These are phyloP conservation scores for Proliferodiscus dingleyae DNA, from an alignment of 2,329 filamentous ascomycete genomes.

Conservation along the genomic window DNA sequence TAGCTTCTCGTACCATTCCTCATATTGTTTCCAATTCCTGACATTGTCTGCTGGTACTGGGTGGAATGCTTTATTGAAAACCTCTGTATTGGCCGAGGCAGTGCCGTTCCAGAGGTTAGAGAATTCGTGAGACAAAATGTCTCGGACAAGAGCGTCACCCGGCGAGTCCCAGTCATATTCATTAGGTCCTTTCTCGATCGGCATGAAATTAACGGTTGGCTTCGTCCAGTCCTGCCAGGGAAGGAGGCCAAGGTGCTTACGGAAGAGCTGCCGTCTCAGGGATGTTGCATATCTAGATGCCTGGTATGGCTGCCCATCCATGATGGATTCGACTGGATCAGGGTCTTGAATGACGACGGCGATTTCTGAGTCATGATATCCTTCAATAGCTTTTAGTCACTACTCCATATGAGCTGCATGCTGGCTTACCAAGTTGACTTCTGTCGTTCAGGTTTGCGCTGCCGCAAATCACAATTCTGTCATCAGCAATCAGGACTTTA, in stretches of 20 bases:
- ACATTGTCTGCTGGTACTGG: conserved; percentile 66
- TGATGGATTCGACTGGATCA: conserved; percentile 61
- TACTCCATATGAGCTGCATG: no score
- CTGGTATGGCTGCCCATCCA: conserved; percentile 67
- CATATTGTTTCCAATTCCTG: conserved; percentile 67
- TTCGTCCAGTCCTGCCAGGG: conserved; percentile 65
- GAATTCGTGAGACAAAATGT: conserved; percentile 68
- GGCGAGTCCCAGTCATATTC: conserved; percentile 66
- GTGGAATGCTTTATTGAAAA: conserved; percentile 79
- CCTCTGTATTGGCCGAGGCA: conserved; percentile 72
- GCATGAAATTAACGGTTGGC: conserved; percentile 70
- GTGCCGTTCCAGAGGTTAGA: conserved; percentile 66
- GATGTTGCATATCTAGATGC: conserved; percentile 74
- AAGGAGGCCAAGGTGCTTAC: conserved; percentile 84
- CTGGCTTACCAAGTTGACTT: conserved; percentile 77
- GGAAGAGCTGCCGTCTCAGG: conserved; percentile 79
- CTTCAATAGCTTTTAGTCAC: no score
- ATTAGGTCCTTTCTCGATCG: conserved; percentile 66
- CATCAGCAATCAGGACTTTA: conserved; percentile 76
- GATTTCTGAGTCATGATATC: conserved; percentile 82
- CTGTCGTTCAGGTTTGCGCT: conserved; percentile 56
- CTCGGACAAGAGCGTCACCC: conserved; percentile 63
- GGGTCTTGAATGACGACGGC: conserved; percentile 84
- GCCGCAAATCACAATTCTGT: conserved; percentile 76
- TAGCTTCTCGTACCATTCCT: conserved; percentile 62